Evolutionary conservation across 148 eudicot species (phyloP), one percentile per base, ranked within the genome.

Genomic region (Chenopodium formosanum): DNA sequence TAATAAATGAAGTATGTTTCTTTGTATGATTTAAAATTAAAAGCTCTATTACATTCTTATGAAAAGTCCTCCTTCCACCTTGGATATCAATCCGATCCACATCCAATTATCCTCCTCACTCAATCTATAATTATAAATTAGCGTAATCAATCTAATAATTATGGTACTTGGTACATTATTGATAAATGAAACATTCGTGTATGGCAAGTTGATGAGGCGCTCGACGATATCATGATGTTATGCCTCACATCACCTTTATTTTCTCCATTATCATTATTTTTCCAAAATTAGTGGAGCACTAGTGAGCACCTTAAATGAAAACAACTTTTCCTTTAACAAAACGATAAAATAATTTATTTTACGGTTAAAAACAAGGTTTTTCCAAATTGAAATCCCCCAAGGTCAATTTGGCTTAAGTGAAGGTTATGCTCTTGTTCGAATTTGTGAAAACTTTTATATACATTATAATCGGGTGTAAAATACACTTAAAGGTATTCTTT

Each of bases 251-350:
- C 74, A 71, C 52, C 50, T 71, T 40, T 17, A 20, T 14, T 56
- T 6, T 9, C 14, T 27, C 16, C 16, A 3, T 4, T 44, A 11
- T 8, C 20, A 37, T 71, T 40, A 71, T 71, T 25, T 37, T 40
- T 22, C 50, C n/a, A 46, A 69, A 69, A 16, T 48, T 23, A 82
- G 84, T 76, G 80, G 84, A 75, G 50, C 68, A 68, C 31, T 70
- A 52, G 19, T 8, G 16, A 72, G 14, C 56, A 72, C 75, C 56
- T 72, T 44, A 72, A 10, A 46, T 20, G 44, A 17, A 32, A 40
- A 46, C 56, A 19, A 40, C 74, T 69, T 70, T 37, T 19, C 23
- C 25, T 34, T 70, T 70, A 14, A 20, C 22, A 50, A 50, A 12
- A 50, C 11, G 14, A 9, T 34, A 34, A 34, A 34, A 34, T 34